Conservation (phyloP, 2,329 filamentous ascomycete genomes). For the Ascochyta fabae region DNA sequence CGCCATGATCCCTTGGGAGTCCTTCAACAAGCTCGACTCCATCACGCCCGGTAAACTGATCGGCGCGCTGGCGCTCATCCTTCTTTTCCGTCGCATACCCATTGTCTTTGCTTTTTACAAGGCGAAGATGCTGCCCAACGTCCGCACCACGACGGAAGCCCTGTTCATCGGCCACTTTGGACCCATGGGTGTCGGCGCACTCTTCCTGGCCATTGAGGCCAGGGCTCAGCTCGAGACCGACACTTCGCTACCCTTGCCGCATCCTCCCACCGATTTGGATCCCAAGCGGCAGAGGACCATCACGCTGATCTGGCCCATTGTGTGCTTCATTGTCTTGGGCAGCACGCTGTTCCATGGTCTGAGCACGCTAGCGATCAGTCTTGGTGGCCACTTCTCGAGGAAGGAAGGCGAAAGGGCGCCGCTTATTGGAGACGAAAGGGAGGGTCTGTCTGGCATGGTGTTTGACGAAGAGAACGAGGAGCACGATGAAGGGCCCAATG, state of each 20-base stretch:
- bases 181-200: constrained; percentile 63
- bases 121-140: constrained; percentile 53
- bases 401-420: constrained; percentile 57
- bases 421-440: constrained; percentile 58
- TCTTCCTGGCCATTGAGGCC: constrained; percentile 64
- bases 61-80: constrained; percentile 56
- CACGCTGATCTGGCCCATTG: constrained; percentile 60
- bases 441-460: constrained; percentile 59
- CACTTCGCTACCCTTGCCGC: constrained; percentile 52
- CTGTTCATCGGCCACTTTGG: constrained; percentile 64
- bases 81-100: constrained; percentile 61
- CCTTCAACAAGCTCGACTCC: constrained; percentile 47
- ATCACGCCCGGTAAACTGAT: constrained; percentile 55
- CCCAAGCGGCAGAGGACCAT: constrained; percentile 49
- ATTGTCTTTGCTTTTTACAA: constrained; percentile 57
- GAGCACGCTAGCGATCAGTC: constrained; percentile 58
- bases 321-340: constrained; percentile 62
- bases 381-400: constrained; percentile 56
- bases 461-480: constrained; percentile 48
- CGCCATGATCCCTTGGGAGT: constrained; percentile 59
- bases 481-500: constrained; percentile 34
- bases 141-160: constrained; percentile 59
- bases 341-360: constrained; percentile 63
- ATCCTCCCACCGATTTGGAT: constrained; percentile 50
- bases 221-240: constrained; percentile 60